Evolutionary conservation across 139 green algal species (phyloP).

Genomic region (Auxenochlorella pyrenoidosa): DNA sequence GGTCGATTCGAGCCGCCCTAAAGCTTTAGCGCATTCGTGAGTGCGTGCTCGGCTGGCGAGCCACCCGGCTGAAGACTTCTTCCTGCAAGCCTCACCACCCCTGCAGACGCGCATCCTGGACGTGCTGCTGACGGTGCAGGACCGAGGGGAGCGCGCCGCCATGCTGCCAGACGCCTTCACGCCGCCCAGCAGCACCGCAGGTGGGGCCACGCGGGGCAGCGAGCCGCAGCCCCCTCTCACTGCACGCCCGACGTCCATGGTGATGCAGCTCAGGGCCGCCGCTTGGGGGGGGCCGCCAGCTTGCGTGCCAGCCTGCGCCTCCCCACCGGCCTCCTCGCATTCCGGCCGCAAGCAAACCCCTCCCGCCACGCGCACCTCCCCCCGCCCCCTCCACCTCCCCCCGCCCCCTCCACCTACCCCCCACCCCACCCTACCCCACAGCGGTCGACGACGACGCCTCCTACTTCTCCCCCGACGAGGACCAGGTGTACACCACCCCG

Average conservation of each 20-base stretch:
- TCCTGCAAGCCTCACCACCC: too few species aligned
- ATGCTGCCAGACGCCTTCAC: conserved; percentile 59
- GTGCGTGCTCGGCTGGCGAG: too few species aligned
- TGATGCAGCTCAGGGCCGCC: too few species aligned
- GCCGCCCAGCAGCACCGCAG: conserved; percentile 7
- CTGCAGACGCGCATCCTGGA: conserved; percentile 52
- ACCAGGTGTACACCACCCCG: conserved; percentile 50
- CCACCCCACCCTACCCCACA: not conserved
- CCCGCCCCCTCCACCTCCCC: not conserved
- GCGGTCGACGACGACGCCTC: conserved; percentile 21
- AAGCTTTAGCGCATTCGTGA: too few species aligned
- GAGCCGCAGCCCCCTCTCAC: not conserved
- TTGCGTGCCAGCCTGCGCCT: not conserved
- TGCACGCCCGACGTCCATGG: too few species aligned
- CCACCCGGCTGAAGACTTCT: too few species aligned
- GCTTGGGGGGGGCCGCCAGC: too few species aligned
- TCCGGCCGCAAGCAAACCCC: too few species aligned
- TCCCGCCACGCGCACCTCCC: not conserved
- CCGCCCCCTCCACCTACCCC: not conserved
- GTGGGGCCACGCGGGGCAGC: not conserved
- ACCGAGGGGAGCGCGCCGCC: conserved; percentile 31
- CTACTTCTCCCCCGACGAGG: conserved; percentile 22
- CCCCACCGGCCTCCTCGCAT: not conserved
- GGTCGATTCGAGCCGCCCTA: too few species aligned
- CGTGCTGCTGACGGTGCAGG: conserved; percentile 44